Evolutionary conservation across 2,329 filamentous ascomycete species (phyloP).

Genomic region (Fusarium compactum): DNA sequence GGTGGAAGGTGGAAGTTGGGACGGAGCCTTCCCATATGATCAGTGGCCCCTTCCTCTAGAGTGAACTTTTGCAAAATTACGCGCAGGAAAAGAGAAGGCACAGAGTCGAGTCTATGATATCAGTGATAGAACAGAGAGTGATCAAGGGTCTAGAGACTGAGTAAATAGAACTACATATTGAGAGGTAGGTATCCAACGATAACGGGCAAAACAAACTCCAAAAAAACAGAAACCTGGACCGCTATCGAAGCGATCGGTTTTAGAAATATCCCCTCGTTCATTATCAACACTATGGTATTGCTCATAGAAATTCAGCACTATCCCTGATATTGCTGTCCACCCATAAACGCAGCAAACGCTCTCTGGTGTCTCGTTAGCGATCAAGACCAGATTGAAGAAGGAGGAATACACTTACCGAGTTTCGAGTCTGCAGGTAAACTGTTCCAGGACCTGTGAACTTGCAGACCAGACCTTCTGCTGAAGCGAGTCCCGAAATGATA

Average conservation of each 20-base stretch:
- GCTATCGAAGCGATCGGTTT: not conserved
- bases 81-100: not conserved
- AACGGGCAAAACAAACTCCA: constrained; percentile 10
- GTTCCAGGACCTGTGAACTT: constrained; percentile 94
- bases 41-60: not conserved
- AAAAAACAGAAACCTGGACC: not conserved
- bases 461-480: constrained; percentile 91
- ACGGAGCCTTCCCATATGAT: not conserved
- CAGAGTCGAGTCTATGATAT: not conserved
- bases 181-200: constrained; percentile 39
- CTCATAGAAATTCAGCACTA: constrained; percentile 1
- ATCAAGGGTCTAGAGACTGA: not conserved
- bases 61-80: not conserved
- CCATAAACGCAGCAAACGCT: constrained; percentile 66
- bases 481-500: constrained; percentile 86
- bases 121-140: not conserved
- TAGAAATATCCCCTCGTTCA: not conserved
- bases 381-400: not conserved
- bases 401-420: constrained; percentile 67
- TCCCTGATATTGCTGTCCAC: constrained; percentile 57
- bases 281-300: not conserved
- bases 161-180: not conserved
- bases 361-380: constrained; percentile 53
- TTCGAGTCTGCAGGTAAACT: constrained; percentile 92
- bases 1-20: not conserved